A percentile compares a stretch with the other conserved stretches of the same genome.
Conservation (phyloP, 2,329 filamentous ascomycete species). For the Alternaria sp. region DNA sequence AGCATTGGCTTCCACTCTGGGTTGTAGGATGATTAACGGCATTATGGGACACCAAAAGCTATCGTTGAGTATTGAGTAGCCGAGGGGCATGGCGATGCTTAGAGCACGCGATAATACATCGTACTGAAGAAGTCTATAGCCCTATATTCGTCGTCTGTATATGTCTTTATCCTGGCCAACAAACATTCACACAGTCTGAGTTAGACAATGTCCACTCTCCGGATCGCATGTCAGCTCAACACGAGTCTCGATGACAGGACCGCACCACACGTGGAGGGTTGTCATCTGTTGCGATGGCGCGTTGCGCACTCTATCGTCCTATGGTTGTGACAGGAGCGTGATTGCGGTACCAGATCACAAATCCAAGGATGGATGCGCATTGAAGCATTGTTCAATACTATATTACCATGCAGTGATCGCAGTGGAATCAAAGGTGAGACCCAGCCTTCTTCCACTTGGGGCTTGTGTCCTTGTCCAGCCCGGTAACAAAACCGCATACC, state of each 20-base stretch:
- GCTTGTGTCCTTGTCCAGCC: conserved; percentile 7
- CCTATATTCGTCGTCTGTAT: background rate
- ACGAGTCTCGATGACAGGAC: background rate
- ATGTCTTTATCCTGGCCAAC: background rate
- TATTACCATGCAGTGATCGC: background rate
- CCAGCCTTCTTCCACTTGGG: background rate
- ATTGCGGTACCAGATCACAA: background rate
- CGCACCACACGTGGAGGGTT: background rate
- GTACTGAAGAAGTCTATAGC: background rate
- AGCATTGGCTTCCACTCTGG: background rate
- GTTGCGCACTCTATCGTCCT: background rate
- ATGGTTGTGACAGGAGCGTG: background rate
- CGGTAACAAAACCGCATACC: conserved; percentile 60
- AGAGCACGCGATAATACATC: background rate
- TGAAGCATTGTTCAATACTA: background rate
- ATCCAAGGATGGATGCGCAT: background rate
- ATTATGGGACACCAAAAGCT: conserved; percentile 6
- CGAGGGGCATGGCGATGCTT: background rate
- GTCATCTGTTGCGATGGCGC: background rate
- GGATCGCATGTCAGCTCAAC: background rate
- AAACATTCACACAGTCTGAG: background rate
- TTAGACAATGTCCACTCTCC: background rate
- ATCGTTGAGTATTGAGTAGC: background rate
- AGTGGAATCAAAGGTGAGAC: conserved; percentile 1
- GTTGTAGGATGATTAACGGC: conserved; percentile 4